phyloP scores from a whole-genome alignment of 1,139 yeast species.

The Entelexis paramagnoliae region DNA sequence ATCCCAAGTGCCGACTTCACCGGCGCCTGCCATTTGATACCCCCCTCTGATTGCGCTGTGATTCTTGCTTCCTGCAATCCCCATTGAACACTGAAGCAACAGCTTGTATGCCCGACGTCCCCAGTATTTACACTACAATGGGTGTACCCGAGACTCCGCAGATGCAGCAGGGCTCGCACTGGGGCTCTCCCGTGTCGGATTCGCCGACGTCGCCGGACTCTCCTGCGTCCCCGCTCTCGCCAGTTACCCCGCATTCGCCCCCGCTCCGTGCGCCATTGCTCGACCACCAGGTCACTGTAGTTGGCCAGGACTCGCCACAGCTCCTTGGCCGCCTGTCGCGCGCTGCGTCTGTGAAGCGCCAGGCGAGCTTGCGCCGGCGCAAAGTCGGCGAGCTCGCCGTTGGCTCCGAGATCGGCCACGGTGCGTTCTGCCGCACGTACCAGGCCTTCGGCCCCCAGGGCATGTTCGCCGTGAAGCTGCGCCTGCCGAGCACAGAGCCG shows the following conservation, averaged over 20 bases:
- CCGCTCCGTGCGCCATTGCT: conserved; percentile 3
- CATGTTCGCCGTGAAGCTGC: conserved; percentile 19
- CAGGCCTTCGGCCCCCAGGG: conserved; percentile 12
- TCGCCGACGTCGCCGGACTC: conserved; percentile 13
- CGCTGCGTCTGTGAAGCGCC: conserved; percentile 12
- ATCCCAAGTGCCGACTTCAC: not conserved
- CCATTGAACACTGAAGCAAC: not conserved
- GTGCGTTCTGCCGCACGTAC: conserved; percentile 21
- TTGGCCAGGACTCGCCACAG: conserved; percentile 8
- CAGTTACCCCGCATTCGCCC: conserved; percentile 2
- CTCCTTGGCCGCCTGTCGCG: conserved; percentile 8
- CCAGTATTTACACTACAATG: not conserved
- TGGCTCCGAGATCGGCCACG: conserved; percentile 19
- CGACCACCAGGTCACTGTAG: conserved; percentile 8
- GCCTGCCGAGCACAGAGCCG: conserved; percentile 16
- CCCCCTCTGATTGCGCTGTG: not conserved
- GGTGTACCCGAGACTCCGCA: conserved; percentile 7
- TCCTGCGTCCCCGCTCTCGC: conserved; percentile 13
- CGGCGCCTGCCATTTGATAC: not conserved
- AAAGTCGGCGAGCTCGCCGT: conserved; percentile 14
- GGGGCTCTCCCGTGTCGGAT: conserved; percentile 3
- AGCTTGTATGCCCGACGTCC: not conserved
- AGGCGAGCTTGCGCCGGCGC: not conserved
- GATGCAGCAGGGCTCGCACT: conserved; percentile 10
- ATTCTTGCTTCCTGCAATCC: not conserved